Base-by-base conservation (phyloP, 2,329 filamentous ascomycete genomes). In the Chrysoporthe puriensis region DNA sequence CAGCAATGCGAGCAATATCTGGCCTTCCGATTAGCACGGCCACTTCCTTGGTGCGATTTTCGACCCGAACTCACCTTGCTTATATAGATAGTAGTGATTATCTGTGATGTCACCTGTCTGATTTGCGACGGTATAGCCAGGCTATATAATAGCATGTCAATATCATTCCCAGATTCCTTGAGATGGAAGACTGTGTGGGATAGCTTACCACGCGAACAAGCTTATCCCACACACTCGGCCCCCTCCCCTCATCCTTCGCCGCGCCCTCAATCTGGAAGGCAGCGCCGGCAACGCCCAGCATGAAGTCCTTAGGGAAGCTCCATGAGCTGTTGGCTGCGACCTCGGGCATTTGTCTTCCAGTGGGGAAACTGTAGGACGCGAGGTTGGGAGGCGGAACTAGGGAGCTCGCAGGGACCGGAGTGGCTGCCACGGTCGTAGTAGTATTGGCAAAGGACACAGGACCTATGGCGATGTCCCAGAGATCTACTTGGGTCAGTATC, bases 291-390 rank as follows among this genome's bases (percentile, higher is more conserved):
- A 66, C 64, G 13, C 67, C 63, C 26, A 66, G 46, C 44, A 34
- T 43, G 44, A 68, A 68, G 21, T 63, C 52, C 16, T 66, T 62
- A 18, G 66, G 66, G n/a, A 66, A 68, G n/a, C n/a, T 64, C 66
- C 66, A 68, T 6, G 66, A 68, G 32, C 32, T 56, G 26, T 68
- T 65, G 32, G 18, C 21, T n/a, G 46, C 52, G 36, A 42, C 26
- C 32, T 65, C 57, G 1, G 66, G 50, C 7, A 59, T 21, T 34
- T 68, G 1, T 71, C 32, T 66, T 52, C 54, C 65, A 36, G 44
- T 65, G 18, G 58, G 59, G 3, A 59, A 66, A n/a, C 9, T 82
- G 34, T 81, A 79, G 63, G 81, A 83, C 68, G 78, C 81, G 3
- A 78, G 77, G 50, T 66, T 62, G 8, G 59, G 66, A 21, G 63